These are phyloP conservation scores for Beauveria pseudobassiana DNA, from an alignment of 2,329 filamentous ascomycete genomes.

Conservation along the genomic window DNA sequence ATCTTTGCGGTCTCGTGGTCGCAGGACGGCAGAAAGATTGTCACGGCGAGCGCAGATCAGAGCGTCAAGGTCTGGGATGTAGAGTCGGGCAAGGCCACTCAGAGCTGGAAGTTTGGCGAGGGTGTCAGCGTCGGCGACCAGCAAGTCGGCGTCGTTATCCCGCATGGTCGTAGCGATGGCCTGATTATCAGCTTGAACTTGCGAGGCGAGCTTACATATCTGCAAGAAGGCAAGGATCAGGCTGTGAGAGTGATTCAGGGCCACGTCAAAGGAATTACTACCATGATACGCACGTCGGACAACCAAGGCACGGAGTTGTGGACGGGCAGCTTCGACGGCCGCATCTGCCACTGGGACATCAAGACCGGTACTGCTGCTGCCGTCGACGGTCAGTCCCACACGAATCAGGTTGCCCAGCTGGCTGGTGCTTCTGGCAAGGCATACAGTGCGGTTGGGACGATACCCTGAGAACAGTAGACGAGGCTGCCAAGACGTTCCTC, in stretches of 20 bases:
- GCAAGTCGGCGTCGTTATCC: slow-evolving; percentile 92
- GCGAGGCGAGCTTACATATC: slow-evolving; percentile 83
- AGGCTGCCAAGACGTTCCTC: slow-evolving; percentile 66
- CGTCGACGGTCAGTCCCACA: slow-evolving; percentile 74
- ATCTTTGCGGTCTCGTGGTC: slow-evolving; percentile 92
- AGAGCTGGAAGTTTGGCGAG: slow-evolving; percentile 82
- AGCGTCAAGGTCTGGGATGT: slow-evolving; percentile 93
- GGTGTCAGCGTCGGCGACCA: slow-evolving; percentile 72
- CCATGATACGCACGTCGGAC: slow-evolving; percentile 43
- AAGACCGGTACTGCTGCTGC: slow-evolving; percentile 58
- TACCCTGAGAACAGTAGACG: slow-evolving; percentile 71
- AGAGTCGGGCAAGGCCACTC: slow-evolving; percentile 66
- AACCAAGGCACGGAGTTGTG: slow-evolving; percentile 60
- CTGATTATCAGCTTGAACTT: slow-evolving; percentile 86
- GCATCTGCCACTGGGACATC: slow-evolving; percentile 78
- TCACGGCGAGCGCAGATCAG: slow-evolving; percentile 88
- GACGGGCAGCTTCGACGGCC: slow-evolving; percentile 89
- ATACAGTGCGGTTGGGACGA: slow-evolving; percentile 94
- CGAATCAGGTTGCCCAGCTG: slow-evolving; percentile 78
- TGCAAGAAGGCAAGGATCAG: slow-evolving; percentile 61
- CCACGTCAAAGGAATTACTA: slow-evolving; percentile 86
- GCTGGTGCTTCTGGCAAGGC: slow-evolving; percentile 53
- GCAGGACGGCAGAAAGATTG: slow-evolving; percentile 75
- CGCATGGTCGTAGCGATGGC: slow-evolving; percentile 71
- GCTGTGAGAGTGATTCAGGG: slow-evolving; percentile 71